These are phyloP conservation scores for Aegle marmelos DNA, from an alignment of 345 rosid species.

Conservation along the genomic window DNA sequence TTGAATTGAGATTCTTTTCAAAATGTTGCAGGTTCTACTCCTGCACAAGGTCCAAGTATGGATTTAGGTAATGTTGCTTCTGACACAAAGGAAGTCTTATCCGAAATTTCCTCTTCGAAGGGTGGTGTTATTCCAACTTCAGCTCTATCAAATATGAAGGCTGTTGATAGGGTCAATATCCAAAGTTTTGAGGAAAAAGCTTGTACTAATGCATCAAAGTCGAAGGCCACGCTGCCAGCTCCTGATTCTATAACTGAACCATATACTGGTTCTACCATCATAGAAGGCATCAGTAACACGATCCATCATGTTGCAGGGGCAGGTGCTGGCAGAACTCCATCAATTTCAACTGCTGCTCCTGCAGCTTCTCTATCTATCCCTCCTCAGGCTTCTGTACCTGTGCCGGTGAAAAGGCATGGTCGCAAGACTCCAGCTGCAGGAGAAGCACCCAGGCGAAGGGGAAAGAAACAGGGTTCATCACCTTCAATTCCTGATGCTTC, in stretches of 20 bases:
- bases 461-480: conserved; percentile 35
- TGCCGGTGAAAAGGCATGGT: conserved; percentile 39
- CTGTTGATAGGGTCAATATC: conserved; percentile 27
- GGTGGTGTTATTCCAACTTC: conserved; percentile 20
- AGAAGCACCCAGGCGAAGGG: conserved; percentile 55
- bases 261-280: conserved; percentile 16
- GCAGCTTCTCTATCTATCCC: conserved; percentile 19
- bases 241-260: conserved; percentile 13
- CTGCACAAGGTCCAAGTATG: conserved; percentile 45
- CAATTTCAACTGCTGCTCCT: conserved; percentile 26
- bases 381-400: conserved; percentile 18
- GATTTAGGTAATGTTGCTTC: conserved; percentile 58
- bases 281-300: conserved; percentile 13
- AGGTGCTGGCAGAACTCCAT: conserved; percentile 22
- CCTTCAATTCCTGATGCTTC: conserved; percentile 26
- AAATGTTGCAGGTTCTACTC: conserved; percentile 37
- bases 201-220: conserved; percentile 15
- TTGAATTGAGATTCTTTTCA: conserved; percentile 10
- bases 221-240: conserved; percentile 20
- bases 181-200: conserved; percentile 28
- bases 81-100: conserved; percentile 59
- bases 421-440: conserved; percentile 37
- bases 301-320: conserved; percentile 7
- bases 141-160: conserved; percentile 26
- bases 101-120: conserved; percentile 52